Evolutionary conservation across 768 basidiomycete genomes (phyloP).

Genomic region (Xerocomus potaroensis): DNA sequence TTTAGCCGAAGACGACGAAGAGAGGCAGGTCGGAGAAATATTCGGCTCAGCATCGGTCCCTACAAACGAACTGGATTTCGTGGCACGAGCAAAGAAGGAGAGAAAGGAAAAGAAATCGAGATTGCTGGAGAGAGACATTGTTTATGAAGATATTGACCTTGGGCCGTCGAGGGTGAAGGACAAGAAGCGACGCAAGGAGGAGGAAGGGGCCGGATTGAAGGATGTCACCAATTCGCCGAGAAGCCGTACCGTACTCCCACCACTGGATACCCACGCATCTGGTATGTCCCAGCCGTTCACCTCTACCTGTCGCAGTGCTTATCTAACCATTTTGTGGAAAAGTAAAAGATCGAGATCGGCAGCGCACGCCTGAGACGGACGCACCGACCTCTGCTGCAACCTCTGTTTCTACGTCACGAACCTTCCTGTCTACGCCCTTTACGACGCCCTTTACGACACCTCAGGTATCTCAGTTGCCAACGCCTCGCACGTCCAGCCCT

Average conservation of each 20-base stretch:
- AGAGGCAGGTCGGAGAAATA: conserved; percentile 36
- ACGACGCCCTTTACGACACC: conserved; percentile 38
- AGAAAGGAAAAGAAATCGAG: conserved; percentile 33
- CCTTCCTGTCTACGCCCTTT: conserved; percentile 39
- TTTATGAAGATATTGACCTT: conserved; percentile 22
- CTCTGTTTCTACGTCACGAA: conserved; percentile 33
- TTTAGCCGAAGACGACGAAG: conserved; percentile 54
- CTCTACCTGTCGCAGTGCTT: background rate
- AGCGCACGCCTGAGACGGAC: conserved; percentile 35
- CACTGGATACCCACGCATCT: conserved; percentile 34
- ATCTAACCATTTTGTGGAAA: conserved; percentile 15
- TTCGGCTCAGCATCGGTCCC: conserved; percentile 12
- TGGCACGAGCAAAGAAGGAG: conserved; percentile 39
- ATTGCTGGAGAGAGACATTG: conserved; percentile 14
- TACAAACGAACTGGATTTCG: conserved; percentile 16
- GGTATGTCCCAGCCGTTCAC: conserved; percentile 26
- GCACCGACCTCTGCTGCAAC: conserved; percentile 35
- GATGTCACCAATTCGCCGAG: conserved; percentile 61
- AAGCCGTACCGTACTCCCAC: conserved; percentile 32
- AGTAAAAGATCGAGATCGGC: conserved; percentile 34
- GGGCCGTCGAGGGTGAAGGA: conserved; percentile 34
- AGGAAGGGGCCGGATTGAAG: conserved; percentile 43
- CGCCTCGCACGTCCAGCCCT: conserved; percentile 50
- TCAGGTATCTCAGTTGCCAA: conserved; percentile 39
- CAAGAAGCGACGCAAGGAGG: conserved; percentile 36